Evolutionary conservation across 306 rosid genomes (phyloP), one percentile per base, ranked within the genome.

Genomic region (Luffa acutangula): DNA sequence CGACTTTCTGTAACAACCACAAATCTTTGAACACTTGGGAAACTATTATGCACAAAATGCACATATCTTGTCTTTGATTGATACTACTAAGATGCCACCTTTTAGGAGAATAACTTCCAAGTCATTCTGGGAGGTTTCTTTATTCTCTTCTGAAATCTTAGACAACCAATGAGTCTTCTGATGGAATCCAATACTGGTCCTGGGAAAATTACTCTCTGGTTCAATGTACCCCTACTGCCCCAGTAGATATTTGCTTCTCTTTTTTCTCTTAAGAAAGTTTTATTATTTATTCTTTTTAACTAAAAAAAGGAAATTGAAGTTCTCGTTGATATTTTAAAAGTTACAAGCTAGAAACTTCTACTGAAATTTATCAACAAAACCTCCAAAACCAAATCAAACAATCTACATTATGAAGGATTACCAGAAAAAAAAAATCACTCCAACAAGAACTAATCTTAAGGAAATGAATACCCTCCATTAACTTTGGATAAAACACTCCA

Each of bases 41-140:
- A 11, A 45, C 54, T 41, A 41, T 70, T 70, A 45, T 70, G 56
- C 76, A 70, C 56, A 43, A 8, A 41, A n/a, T 45, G 76, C 56
- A n/a, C 54, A 36, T 48, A 33, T 51, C 59, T 52, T 73, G 58
- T 74, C 46, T 17, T 57, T 33, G 43, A 74, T 51, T 51, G 60
- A 74, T 17, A 34, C 46, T 51, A 36, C 31, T 75, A 75, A 34
- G 46, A 75, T 51, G 78, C 57, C 77, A 21, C 39, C 77, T 42
- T 31, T 71, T 21, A 46, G 77, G 33, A 72, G 77, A 72, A 72
- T 48, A 72, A 72, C 77, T 72, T 72, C 57, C 53, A 21, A 4
- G 20, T 72, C 57, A 48, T 45, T 48, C 77, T 72, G 11, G 77
- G 37, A 72, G 5, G 76, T 72, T 45, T 25, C 43, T 72, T 72